These are phyloP conservation scores for Phoma sp. DNA, from an alignment of 2,329 filamentous ascomycete species.

Conservation along the genomic window DNA sequence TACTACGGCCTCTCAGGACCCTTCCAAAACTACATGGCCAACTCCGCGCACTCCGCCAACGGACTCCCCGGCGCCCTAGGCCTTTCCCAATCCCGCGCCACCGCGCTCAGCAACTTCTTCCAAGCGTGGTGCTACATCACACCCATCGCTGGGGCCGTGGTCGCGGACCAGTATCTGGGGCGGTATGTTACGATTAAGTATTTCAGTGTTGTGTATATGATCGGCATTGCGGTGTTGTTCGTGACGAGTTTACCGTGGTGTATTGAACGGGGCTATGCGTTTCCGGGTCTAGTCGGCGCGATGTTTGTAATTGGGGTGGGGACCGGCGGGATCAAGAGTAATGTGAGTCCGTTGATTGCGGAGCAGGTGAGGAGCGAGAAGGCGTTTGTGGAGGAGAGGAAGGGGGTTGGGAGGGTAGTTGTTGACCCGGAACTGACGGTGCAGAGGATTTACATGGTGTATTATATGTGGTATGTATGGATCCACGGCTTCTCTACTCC, in stretches of 20 bases:
- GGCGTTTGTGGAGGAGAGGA: constrained; percentile 48
- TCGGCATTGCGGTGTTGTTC: constrained; percentile 71
- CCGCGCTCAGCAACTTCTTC: constrained; percentile 55
- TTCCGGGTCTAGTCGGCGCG: constrained; percentile 68
- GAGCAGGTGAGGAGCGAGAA: constrained; percentile 54
- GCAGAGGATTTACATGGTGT: constrained; percentile 63
- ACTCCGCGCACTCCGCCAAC: constrained; percentile 47
- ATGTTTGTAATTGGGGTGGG: constrained; percentile 75
- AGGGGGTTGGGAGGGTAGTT: constrained; percentile 50
- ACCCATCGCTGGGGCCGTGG: constrained; percentile 55
- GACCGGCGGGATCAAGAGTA: constrained; percentile 82
- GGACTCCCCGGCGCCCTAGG: constrained; percentile 52
- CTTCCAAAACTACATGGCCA: constrained; percentile 59
- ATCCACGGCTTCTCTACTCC: too few relatives aligned
- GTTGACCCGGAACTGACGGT: constrained; percentile 55
- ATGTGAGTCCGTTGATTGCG: constrained; percentile 64
- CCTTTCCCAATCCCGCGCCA: constrained; percentile 51
- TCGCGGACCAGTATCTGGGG: constrained; percentile 72
- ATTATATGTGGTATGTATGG: constrained; percentile 62
- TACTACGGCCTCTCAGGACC: constrained; percentile 55
- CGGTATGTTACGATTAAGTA: constrained; percentile 73
- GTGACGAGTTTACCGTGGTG: constrained; percentile 68
- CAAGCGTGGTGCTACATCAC: constrained; percentile 58
- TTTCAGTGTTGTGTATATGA: constrained; percentile 67
- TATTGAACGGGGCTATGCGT: constrained; percentile 64